Conservation (phyloP, 345 rosid genomes). For the Mallotus nudiflorus region DNA sequence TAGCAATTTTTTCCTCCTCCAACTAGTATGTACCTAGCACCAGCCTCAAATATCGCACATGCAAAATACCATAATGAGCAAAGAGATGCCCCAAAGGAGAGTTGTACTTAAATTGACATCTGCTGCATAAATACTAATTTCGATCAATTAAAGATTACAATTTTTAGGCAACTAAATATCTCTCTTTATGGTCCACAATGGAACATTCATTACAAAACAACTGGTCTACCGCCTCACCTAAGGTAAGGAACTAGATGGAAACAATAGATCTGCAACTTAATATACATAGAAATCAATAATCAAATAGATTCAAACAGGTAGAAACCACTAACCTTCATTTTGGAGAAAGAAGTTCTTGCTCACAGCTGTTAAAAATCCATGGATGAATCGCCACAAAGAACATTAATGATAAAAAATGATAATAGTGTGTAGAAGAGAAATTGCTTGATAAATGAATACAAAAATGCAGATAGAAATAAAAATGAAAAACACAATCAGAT, state of each 20-base stretch:
- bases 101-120: not conserved
- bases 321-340: not conserved
- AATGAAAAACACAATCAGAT: too few species aligned
- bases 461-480: not conserved
- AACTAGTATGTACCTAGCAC: not conserved
- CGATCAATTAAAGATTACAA: too few species aligned
- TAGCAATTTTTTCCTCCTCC: too few species aligned
- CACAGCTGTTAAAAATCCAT: conserved; percentile 8
- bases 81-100: not conserved
- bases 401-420: not conserved
- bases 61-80: too few species aligned
- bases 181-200: not conserved
- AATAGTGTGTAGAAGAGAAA: not conserved
- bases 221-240: not conserved
- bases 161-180: not conserved
- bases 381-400: conserved; percentile 1
- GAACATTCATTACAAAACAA: not conserved
- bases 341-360: not conserved
- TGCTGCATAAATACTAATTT: not conserved
- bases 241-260: not conserved
- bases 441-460: not conserved
- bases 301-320: not conserved
- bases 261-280: not conserved
- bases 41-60: not conserved
- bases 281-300: not conserved